Conservation (phyloP, 306 rosid genomes). For the Trifolium repens region DNA sequence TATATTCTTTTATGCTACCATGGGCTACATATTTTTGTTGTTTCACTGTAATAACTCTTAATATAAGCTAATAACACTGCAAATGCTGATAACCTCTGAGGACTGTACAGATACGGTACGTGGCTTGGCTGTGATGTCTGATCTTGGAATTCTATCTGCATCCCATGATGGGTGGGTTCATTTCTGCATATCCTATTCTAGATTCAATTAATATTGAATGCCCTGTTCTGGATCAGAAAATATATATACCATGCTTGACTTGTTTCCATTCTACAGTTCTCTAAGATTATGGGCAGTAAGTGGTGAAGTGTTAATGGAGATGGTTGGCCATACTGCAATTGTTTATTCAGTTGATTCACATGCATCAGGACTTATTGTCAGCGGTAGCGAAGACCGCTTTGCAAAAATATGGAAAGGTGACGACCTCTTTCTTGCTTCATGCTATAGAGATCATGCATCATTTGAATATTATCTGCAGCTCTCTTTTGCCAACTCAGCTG, state of each 20-base stretch:
- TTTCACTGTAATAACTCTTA: constrained; percentile 1
- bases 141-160: constrained; percentile 82
- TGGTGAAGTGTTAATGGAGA: constrained; percentile 83
- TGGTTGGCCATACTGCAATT: constrained; percentile 94
- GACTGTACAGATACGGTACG: constrained; percentile 84
- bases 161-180: constrained; percentile 91
- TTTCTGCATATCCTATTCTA: constrained; percentile 32
- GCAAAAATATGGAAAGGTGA: constrained; percentile 98
- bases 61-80: constrained; percentile 32
- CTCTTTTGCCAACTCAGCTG: constrained; percentile 25
- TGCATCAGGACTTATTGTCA: constrained; percentile 83
- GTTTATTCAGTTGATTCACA: constrained; percentile 94
- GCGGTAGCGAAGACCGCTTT: constrained; percentile 85
- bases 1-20: constrained; percentile 26
- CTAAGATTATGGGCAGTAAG: constrained; percentile 85
- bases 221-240: constrained; percentile 19
- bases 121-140: constrained; percentile 87
- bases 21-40: constrained; percentile 19
- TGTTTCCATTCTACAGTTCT: constrained; percentile 66
- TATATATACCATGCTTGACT: constrained; percentile 29
- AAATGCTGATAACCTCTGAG: constrained; percentile 41
- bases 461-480: constrained; percentile 31
- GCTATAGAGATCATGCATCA: constrained; percentile 6
- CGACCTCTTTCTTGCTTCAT: constrained; percentile 34
- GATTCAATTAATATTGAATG: constrained; percentile 36